These are phyloP conservation scores for Hypoxylon crocopeplum DNA, from an alignment of 495 filamentous ascomycete genomes.

Conservation along the genomic window DNA sequence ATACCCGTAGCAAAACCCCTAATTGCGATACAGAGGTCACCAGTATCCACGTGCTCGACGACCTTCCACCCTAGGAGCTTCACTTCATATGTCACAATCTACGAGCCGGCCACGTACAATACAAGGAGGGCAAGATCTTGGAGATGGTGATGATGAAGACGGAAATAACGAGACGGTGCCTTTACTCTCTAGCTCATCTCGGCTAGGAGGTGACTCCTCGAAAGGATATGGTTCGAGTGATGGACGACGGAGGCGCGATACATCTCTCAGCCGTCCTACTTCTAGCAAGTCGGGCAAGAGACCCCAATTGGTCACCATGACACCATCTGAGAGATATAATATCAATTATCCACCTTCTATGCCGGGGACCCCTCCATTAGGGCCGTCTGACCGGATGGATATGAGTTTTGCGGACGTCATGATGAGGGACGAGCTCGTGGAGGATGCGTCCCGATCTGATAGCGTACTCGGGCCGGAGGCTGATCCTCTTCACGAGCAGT, in stretches of 20 bases:
- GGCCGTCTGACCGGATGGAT: slow-evolving; percentile 50
- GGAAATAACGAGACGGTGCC: slow-evolving; percentile 64
- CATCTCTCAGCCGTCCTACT: slow-evolving; percentile 43
- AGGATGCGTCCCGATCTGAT: slow-evolving; percentile 53
- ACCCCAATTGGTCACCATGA: slow-evolving; percentile 43
- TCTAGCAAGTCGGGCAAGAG: slow-evolving; percentile 51
- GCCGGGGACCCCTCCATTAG: slow-evolving; percentile 74
- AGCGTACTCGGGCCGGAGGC: slow-evolving; percentile 49
- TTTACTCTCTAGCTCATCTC: slow-evolving; percentile 53
- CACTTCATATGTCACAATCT: slow-evolving; percentile 46
- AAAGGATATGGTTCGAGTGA: slow-evolving; percentile 50
- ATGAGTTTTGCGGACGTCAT: slow-evolving; percentile 83
- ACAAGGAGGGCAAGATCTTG: slow-evolving; percentile 43
- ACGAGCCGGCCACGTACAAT: slow-evolving; percentile 43
- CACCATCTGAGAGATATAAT: slow-evolving; percentile 65
- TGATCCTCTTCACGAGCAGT: slow-evolving; percentile 35
- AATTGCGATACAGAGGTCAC: slow-evolving; percentile 62
- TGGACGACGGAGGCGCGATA: slow-evolving; percentile 27
- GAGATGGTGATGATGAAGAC: slow-evolving; percentile 51
- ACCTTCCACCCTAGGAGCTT: slow-evolving; percentile 54
- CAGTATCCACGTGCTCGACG: slow-evolving; percentile 72
- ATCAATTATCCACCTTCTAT: slow-evolving; percentile 97
- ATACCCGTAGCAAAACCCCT: background rate
- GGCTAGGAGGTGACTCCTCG: slow-evolving; percentile 30
- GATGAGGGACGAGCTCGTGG: slow-evolving; percentile 64